Evolutionary conservation across 2,329 filamentous ascomycete species (phyloP).

Genomic region (Pseudogymnoascus sp.): DNA sequence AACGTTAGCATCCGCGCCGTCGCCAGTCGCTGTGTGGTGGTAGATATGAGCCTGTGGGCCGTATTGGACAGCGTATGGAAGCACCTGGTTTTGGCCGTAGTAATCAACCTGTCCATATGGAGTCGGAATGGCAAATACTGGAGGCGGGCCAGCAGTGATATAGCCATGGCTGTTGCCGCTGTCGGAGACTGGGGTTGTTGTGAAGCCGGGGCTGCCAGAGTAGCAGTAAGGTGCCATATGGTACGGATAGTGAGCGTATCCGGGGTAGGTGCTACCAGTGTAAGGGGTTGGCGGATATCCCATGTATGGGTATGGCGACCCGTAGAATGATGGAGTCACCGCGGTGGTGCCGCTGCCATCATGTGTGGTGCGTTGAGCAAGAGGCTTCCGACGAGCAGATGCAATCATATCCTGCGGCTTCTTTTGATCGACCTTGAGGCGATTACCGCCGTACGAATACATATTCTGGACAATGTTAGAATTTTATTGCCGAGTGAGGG

Average conservation of each 20-base stretch:
- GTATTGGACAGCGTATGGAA: constrained; percentile 2
- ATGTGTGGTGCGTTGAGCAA: neutral
- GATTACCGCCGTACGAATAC: constrained; percentile 20
- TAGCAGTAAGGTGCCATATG: neutral
- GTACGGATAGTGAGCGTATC: neutral
- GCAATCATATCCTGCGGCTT: constrained; percentile 20
- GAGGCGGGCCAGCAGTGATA: neutral
- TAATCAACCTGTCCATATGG: neutral
- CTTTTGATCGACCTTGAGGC: constrained; percentile 26
- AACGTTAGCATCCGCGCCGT: neutral
- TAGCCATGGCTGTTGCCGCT: neutral
- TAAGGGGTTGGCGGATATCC: constrained; percentile 5
- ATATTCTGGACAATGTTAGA: constrained; percentile 19
- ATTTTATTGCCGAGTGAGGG: neutral
- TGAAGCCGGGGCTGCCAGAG: neutral
- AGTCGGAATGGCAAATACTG: constrained; percentile 6
- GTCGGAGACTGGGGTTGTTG: neutral
- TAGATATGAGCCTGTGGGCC: constrained; percentile 2
- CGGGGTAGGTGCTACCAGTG: neutral
- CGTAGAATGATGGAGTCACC: constrained; percentile 1
- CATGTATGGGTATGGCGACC: constrained; percentile 1
- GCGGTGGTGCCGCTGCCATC: neutral
- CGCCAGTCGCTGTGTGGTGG: neutral
- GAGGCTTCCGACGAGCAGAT: constrained; percentile 3
- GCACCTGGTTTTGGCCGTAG: constrained; percentile 1